phyloP scores from a whole-genome alignment of 2,329 filamentous ascomycete genomes.

The Metarhizium guizhouense region DNA sequence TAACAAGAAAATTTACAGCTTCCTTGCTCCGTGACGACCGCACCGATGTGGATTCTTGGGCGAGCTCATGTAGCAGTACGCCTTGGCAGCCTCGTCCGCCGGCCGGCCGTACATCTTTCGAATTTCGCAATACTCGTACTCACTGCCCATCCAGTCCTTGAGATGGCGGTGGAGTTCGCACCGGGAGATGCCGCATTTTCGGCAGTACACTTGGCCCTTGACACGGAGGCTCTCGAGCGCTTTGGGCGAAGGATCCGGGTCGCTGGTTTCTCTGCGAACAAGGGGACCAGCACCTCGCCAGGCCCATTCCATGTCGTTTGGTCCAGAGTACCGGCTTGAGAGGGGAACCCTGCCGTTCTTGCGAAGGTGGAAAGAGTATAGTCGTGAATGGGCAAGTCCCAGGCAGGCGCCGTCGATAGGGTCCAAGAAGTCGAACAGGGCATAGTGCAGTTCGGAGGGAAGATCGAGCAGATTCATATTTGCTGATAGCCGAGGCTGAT shows the following conservation, averaged over 20 bases:
- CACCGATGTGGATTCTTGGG: constrained; percentile 50
- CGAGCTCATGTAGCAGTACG: constrained; percentile 50
- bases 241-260: constrained; percentile 6
- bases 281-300: constrained; percentile 48
- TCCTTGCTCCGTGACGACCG: constrained; percentile 40
- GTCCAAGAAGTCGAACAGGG: constrained; percentile 53
- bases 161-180: constrained; percentile 58
- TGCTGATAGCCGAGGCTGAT: constrained; percentile 37
- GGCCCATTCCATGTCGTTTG: constrained; percentile 55
- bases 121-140: constrained; percentile 51
- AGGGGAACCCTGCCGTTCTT: constrained; percentile 49
- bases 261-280: constrained; percentile 15
- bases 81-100: constrained; percentile 36
- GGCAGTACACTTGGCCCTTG: constrained; percentile 51
- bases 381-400: constrained; percentile 47
- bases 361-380: constrained; percentile 49
- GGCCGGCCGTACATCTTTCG: constrained; percentile 45
- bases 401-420: constrained; percentile 56
- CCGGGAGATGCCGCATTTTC: constrained; percentile 50
- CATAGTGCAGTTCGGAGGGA: constrained; percentile 50
- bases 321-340: constrained; percentile 46
- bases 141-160: constrained; percentile 47
- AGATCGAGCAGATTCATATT: constrained; percentile 41
- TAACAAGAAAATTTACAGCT: background rate
- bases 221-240: constrained; percentile 40